Conservation (phyloP, 768 basidiomycete genomes). For the Sutorius australiensis region DNA sequence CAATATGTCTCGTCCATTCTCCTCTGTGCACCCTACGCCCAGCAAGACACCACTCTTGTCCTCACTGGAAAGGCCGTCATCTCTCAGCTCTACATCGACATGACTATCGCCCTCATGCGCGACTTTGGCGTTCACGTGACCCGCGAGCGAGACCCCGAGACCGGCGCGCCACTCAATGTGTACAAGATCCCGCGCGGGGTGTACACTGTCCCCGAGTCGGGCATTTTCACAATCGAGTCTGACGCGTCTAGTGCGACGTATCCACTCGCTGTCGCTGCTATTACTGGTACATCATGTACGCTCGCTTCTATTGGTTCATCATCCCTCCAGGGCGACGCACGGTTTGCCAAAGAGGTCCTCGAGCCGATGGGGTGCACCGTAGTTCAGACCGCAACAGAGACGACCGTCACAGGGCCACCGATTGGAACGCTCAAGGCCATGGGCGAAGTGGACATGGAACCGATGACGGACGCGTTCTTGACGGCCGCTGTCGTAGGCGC, state of each 20-base stretch:
- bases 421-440: conserved; percentile 68
- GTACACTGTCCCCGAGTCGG: conserved; percentile 66
- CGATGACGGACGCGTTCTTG: conserved; percentile 99
- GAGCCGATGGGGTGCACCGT: conserved; percentile 95
- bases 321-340: conserved; percentile 95
- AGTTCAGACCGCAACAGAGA: conserved; percentile 80
- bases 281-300: conserved; percentile 95
- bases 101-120: conserved; percentile 98
- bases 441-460: conserved; percentile 87
- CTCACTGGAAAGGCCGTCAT: conserved; percentile 94
- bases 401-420: conserved; percentile 89
- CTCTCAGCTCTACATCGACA: conserved; percentile 98
- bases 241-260: conserved; percentile 97
- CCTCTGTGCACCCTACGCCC: conserved; percentile 92
- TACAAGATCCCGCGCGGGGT: conserved; percentile 82
- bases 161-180: conserved; percentile 65
- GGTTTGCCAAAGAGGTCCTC: conserved; percentile 89
- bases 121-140: conserved; percentile 80
- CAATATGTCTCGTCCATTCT: conserved; percentile 99
- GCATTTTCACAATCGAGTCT: conserved; percentile 83
- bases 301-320: conserved; percentile 86
- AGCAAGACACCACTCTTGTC: conserved; percentile 78
- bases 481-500: conserved; percentile 92
- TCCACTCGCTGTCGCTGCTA: conserved; percentile 93
- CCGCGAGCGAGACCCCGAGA: conserved; percentile 55